Evolutionary conservation across 108 stramenopile genomes (phyloP).

Genomic region (Skeletonema marinoi): DNA sequence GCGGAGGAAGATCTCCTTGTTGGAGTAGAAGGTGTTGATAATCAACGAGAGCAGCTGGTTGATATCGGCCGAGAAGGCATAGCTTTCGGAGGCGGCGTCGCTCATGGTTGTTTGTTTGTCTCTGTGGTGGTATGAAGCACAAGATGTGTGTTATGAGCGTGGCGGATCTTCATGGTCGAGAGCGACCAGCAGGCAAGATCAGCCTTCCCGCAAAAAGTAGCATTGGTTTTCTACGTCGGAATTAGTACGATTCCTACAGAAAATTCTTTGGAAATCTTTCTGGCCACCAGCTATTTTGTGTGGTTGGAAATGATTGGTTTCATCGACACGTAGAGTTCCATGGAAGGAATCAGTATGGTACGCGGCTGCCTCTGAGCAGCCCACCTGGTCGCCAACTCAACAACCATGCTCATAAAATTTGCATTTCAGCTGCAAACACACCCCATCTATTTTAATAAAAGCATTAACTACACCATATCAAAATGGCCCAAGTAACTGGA

Average conservation of each 20-base stretch:
- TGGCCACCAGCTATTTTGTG: constrained; percentile 81
- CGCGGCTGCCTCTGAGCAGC: too few relatives aligned
- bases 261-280: constrained; percentile 43
- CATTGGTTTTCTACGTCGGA: constrained; percentile 61
- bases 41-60: constrained; percentile 99
- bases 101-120: constrained; percentile 31
- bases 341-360: too few relatives aligned
- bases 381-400: too few relatives aligned
- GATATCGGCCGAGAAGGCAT: constrained; percentile 99
- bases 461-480: neutral
- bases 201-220: constrained; percentile 49
- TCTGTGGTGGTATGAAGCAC: too few relatives aligned
- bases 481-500: constrained; percentile 55
- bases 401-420: too few relatives aligned
- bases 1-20: constrained; percentile 99
- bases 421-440: too few relatives aligned
- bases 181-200: constrained; percentile 51
- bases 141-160: constrained; percentile 22
- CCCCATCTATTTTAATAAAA: too few relatives aligned
- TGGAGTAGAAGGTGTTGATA: constrained; percentile 99
- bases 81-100: constrained; percentile 91
- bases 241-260: constrained; percentile 59
- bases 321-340: neutral
- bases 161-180: constrained; percentile 31
- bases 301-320: constrained; percentile 47